Evolutionary conservation across 1,139 yeast genomes (phyloP).

Genomic region (Blastobotrys ciferrii): DNA sequence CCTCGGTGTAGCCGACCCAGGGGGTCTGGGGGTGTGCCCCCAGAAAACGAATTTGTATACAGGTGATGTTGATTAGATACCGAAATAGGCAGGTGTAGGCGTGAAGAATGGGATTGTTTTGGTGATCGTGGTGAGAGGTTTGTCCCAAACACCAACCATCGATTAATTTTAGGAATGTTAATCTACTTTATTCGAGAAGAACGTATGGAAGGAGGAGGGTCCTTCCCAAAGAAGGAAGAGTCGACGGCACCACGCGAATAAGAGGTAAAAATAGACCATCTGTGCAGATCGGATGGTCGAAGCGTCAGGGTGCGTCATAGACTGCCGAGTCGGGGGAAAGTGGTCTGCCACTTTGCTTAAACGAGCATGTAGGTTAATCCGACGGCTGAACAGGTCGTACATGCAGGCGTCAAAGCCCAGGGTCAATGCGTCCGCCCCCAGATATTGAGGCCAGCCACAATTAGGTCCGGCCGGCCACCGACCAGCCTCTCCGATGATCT

Average conservation of each 20-base stretch:
- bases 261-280: background rate
- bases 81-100: background rate
- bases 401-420: background rate
- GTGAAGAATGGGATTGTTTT: background rate
- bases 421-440: background rate
- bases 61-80: no score
- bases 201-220: background rate
- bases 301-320: background rate
- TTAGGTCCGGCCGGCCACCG: slow-evolving; percentile 4
- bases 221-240: background rate
- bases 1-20: no score
- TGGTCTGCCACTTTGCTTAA: background rate
- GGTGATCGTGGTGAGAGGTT: background rate
- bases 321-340: background rate
- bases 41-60: no score
- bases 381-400: background rate
- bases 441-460: slow-evolving; percentile 2
- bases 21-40: no score
- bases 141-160: background rate
- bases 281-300: no score
- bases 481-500: slow-evolving; percentile 4
- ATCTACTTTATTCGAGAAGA: background rate
- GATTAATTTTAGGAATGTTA: background rate
- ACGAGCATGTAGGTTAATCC: background rate
- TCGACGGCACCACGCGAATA: background rate